Conservation (phyloP, 176 grass and related monocot genomes). For the Elymus sibiricus region DNA sequence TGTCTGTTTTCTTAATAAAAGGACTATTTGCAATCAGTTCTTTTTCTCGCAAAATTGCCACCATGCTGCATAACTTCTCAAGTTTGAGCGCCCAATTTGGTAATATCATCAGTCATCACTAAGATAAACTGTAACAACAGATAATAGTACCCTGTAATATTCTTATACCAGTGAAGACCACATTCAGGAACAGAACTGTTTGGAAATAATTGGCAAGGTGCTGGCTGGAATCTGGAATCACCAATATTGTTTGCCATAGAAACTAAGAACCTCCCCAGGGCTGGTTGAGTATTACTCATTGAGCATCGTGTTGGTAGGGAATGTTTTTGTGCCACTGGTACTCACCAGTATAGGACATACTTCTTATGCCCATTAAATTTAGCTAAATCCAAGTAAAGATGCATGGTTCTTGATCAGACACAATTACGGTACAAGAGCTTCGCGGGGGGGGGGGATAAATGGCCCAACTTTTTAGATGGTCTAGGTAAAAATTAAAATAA, state of each 20-base stretch:
- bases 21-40: not conserved
- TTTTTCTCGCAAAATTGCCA: not conserved
- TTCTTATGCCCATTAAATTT: not conserved
- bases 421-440: not conserved
- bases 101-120: slow-evolving; percentile 8
- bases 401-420: not conserved
- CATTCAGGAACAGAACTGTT: not conserved
- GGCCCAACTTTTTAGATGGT: not conserved
- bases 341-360: not conserved
- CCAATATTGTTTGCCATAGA: not conserved
- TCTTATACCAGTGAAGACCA: not conserved
- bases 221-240: not conserved
- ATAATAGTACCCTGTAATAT: not conserved
- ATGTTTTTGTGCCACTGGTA: not conserved
- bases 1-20: not conserved
- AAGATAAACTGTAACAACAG: not conserved
- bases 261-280: not conserved
- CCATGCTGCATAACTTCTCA: not conserved
- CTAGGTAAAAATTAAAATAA: not conserved
- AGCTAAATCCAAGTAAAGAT: slow-evolving; percentile 7
- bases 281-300: not conserved
- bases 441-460: not conserved
- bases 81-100: not conserved
- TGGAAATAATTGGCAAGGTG: not conserved
- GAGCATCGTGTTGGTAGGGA: not conserved